Conservation (phyloP, 2,329 filamentous ascomycete genomes). For the Fusarium coicis region DNA sequence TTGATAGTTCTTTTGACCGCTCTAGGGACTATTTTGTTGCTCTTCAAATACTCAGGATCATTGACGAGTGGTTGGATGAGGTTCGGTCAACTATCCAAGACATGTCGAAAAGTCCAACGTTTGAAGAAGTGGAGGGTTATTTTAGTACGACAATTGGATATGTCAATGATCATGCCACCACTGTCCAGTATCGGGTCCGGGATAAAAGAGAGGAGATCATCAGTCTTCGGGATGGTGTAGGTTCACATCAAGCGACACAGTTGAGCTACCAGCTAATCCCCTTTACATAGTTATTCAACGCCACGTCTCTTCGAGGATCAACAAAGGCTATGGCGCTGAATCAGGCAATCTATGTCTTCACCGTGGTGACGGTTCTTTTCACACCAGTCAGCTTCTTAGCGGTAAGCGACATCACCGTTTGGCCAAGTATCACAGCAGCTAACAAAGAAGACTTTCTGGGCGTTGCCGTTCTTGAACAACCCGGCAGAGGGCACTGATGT, state of each 20-base stretch:
- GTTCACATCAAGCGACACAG: background rate
- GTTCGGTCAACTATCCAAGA: fast-evolving
- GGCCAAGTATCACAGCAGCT: too few species aligned
- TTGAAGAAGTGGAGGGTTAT: too few species aligned
- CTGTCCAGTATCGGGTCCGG: background rate
- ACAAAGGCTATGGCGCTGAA: background rate
- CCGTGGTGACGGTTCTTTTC: background rate
- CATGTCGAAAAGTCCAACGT: fast-evolving
- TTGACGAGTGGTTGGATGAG: background rate
- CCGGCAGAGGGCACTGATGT: fast-evolving
- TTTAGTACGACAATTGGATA: too few species aligned
- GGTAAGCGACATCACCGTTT: background rate
- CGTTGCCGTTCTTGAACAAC: background rate
- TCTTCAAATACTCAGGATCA: fast-evolving
- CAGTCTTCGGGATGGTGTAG: background rate
- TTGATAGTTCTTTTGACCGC: background rate
- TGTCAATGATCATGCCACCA: too few species aligned
- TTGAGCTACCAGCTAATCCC: background rate
- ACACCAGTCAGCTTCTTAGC: background rate
- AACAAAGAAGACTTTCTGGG: fast-evolving
- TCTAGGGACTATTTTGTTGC: background rate
- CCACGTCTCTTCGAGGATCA: background rate
- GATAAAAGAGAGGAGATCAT: background rate
- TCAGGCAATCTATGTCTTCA: background rate
- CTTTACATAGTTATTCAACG: background rate